Conservation (phyloP, 108 stramenopile species). For the Chaetoceros tenuissimus region DNA sequence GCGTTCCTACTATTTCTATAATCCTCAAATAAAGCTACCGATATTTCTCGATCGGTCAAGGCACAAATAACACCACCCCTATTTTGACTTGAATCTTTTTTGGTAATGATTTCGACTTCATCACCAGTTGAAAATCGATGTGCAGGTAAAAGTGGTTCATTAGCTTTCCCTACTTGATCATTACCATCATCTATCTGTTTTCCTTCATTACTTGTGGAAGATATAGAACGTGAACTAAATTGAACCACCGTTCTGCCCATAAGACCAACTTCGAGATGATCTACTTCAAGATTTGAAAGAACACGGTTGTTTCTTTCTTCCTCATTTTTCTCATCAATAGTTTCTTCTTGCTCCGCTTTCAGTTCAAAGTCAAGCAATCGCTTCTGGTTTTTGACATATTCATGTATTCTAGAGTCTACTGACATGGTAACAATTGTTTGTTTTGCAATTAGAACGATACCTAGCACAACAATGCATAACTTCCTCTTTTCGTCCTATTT, state of each 20-base stretch:
- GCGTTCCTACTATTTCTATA: slow-evolving; percentile 1
- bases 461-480: too few relatives aligned
- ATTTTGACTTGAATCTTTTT: slow-evolving; percentile 4
- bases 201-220: neutral
- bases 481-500: too few relatives aligned
- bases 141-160: slow-evolving; percentile 32
- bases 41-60: slow-evolving; percentile 47
- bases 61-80: slow-evolving; percentile 57
- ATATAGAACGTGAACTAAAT: neutral
- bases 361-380: slow-evolving; percentile 60
- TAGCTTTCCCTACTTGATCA: neutral
- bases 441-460: too few relatives aligned
- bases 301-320: neutral
- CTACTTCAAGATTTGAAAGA: neutral
- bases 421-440: too few relatives aligned
- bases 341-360: slow-evolving; percentile 22
- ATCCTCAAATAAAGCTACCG: slow-evolving; percentile 57
- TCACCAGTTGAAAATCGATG: slow-evolving; percentile 84
- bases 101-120: slow-evolving; percentile 71
- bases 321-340: neutral
- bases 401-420: slow-evolving; percentile 27
- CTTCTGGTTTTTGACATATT: slow-evolving; percentile 57
- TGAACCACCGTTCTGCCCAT: neutral
- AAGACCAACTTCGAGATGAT: neutral
- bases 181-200: neutral